Conservation (phyloP, 2,329 filamentous ascomycete genomes). For the Pleomassaria siparia region DNA sequence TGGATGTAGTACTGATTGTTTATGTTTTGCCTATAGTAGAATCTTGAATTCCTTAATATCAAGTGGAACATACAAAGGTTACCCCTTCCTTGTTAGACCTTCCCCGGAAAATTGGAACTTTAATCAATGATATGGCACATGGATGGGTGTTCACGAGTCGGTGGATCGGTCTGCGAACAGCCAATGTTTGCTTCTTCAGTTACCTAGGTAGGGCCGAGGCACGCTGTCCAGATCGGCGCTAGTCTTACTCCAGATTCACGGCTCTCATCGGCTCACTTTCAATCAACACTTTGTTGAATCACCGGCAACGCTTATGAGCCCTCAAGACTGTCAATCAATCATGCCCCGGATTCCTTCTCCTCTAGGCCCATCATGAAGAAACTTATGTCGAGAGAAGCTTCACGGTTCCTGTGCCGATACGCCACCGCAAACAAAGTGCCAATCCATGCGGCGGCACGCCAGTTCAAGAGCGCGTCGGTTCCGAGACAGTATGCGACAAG, state of each 20-base stretch:
- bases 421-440: constrained; percentile 20
- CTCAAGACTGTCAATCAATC: constrained; percentile 14
- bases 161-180: not conserved
- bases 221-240: not conserved
- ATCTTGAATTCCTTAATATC: no score
- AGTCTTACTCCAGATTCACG: not conserved
- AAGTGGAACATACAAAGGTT: no score
- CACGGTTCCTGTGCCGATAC: constrained; percentile 28
- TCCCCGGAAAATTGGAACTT: no score
- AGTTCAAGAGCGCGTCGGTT: constrained; percentile 19
- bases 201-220: not conserved
- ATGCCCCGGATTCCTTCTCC: constrained; percentile 24
- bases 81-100: no score
- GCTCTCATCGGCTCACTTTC: constrained; percentile 15
- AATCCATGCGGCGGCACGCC: constrained; percentile 21
- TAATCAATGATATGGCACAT: no score
- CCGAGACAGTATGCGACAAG: constrained; percentile 28
- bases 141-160: no score
- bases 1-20: no score
- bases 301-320: constrained; percentile 11
- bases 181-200: not conserved
- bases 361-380: constrained; percentile 31
- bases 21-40: no score
- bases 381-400: constrained; percentile 33
- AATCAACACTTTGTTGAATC: not conserved